Conservation (phyloP, 2,329 filamentous ascomycete genomes). For the Hyphodiscus sp. region DNA sequence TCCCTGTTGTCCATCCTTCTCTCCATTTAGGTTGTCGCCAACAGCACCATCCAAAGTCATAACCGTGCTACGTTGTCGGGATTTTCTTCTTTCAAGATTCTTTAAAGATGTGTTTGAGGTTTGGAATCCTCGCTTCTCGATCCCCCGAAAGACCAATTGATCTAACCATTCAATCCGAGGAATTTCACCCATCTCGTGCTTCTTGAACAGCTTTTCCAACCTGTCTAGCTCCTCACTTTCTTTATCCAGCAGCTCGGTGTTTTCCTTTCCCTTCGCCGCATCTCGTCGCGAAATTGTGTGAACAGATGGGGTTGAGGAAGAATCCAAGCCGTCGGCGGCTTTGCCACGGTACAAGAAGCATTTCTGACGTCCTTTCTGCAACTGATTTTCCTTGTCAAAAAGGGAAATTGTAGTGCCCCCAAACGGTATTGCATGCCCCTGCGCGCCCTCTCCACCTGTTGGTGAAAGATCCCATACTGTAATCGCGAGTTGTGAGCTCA, state of each 20-base stretch:
- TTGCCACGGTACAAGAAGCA: conserved; percentile 78
- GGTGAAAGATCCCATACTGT: conserved; percentile 94
- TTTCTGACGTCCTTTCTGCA: conserved; percentile 88
- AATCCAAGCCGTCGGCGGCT: conserved; percentile 77
- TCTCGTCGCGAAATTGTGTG: conserved; percentile 49
- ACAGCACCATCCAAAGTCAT: conserved; percentile 28
- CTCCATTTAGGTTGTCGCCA: conserved; percentile 28
- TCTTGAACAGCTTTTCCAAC: conserved; percentile 86
- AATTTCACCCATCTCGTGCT: conserved; percentile 97
- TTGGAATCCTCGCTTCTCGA: conserved; percentile 69
- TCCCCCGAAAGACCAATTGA: conserved; percentile 82
- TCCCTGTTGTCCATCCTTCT: conserved; percentile 34
- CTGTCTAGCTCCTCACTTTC: conserved; percentile 81
- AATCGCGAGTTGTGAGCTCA: conserved; percentile 78
- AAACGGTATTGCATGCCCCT: conserved; percentile 80
- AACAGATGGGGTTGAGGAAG: conserved; percentile 70
- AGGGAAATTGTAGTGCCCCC: conserved; percentile 86
- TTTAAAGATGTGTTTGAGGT: conserved; percentile 59
- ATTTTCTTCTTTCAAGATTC: conserved; percentile 44
- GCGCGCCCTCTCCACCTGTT: conserved; percentile 60
- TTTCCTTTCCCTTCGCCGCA: conserved; percentile 40
- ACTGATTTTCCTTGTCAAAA: conserved; percentile 88
- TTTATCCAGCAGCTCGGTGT: conserved; percentile 50
- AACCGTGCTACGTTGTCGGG: conserved; percentile 25
- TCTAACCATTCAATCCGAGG: conserved; percentile 92